Evolutionary conservation across 2,329 filamentous ascomycete genomes (phyloP), one percentile per base, ranked within the genome.

Genomic region (Dactylellina cionopaga): DNA sequence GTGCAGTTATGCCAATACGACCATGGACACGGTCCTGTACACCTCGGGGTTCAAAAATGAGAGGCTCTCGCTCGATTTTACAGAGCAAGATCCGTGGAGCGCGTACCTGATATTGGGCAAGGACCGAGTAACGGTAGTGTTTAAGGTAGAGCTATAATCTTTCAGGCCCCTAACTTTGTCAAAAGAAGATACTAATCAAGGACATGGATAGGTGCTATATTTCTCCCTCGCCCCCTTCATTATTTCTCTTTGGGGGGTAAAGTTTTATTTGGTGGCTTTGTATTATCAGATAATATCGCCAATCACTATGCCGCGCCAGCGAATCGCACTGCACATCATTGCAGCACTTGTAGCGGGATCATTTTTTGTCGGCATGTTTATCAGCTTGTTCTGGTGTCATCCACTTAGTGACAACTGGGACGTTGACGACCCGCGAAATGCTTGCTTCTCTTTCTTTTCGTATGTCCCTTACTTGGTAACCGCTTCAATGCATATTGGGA

Each of bases 371-470:
- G 39, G 37, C 29, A 19, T 62, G 7, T 25, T 39, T 5, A 31
- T 70, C 27, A 62, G 63, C n/a, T 55, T 62, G 24, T 56, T 70
- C n/a, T 70, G 56, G 55, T 70, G 65, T 13, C 37, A 24, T 1
- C 65, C 65, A 1, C 24, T 70, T 19, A 62, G 37, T n/a, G 27
- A 56, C 3, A 70, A 70, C 19, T 70, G 65, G 65, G 65, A 62
- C 10, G 33, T 70, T n/a, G 27, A 49, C 5, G 25, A 70, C 11
- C 65, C 55, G 3, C 41, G 52, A 9, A 52, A 44, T 7, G 13
- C 31, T 11, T 70, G 65, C 33, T 13, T 55, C 19, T 43, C 55
- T 17, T 62, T 39, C 17, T 37, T 62, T 10, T 35, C 46, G 10
- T 33, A 27, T 27, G 11, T 24, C 13, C 46, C 47, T 10, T 70